These are phyloP conservation scores for Begonia fuchsioides DNA, from an alignment of 306 rosid genomes.

Conservation along the genomic window DNA sequence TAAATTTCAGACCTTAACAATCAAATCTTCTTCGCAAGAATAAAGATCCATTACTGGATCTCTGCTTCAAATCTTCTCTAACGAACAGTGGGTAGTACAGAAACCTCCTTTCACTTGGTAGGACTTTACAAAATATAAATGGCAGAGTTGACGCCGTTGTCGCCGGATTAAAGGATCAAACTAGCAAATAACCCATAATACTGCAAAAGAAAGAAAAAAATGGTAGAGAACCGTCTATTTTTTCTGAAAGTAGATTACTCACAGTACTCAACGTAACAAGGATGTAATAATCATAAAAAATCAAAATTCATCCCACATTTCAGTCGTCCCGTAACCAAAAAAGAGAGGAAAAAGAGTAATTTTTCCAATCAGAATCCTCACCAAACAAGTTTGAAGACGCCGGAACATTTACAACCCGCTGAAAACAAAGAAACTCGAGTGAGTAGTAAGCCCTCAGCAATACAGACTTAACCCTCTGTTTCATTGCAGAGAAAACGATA, in stretches of 20 bases:
- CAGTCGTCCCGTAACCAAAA: neutral
- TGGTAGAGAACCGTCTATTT: conserved; percentile 65
- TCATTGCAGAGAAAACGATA: conserved; percentile 40
- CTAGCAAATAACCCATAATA: conserved; percentile 18
- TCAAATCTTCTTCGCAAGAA: conserved; percentile 72
- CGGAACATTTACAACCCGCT: conserved; percentile 44
- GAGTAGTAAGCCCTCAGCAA: conserved; percentile 6
- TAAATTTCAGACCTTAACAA: conserved; percentile 39
- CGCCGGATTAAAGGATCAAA: conserved; percentile 11
- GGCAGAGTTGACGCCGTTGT: conserved; percentile 30
- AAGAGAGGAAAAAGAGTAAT: conserved; percentile 15
- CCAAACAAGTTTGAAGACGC: conserved; percentile 60
- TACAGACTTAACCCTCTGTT: conserved; percentile 20
- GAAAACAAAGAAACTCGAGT: conserved; percentile 22
- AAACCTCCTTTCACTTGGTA: conserved; percentile 28
- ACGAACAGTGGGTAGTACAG: conserved; percentile 39
- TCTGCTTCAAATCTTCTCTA: conserved; percentile 91
- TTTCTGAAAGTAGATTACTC: conserved; percentile 24
- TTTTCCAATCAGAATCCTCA: conserved; percentile 82
- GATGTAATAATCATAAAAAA: conserved; percentile 3
- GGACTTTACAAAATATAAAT: conserved; percentile 7
- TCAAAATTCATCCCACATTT: neutral
- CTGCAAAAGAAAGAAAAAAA: conserved; percentile 60
- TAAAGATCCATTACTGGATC: conserved; percentile 54
- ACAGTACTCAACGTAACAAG: conserved; percentile 8